Base-by-base conservation (phyloP, 75 land plant species). In the Pinus tabuliformis region DNA sequence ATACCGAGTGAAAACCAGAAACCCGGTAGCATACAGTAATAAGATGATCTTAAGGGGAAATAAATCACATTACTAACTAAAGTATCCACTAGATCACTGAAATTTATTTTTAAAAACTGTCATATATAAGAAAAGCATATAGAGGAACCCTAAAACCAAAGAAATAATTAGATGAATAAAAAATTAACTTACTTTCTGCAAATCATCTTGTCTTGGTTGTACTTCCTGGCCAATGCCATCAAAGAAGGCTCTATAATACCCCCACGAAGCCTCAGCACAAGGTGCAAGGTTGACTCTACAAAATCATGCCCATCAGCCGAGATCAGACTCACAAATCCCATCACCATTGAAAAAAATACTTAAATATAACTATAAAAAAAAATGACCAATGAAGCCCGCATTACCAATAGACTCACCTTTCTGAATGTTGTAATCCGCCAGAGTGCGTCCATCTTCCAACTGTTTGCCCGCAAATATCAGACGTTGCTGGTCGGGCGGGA, bases 201-300 rank as follows among this genome's bases (percentile, higher is more conserved):
- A 45, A 90, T 90, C 92, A 90, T 90, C 78, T 90, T 90, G 21
- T 90, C 91, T 78, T 87, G 90, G 75, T 90, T 91, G 57, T 91
- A 91, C 79, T 91, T 91, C 83, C 88, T 79, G 5, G 91, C 91
- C 71, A 89, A 58, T 30, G 91, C 92, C 90, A 90, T 88, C 28
- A 90, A 71, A 16, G 91, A 88, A 8, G 92, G 92, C 68, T 90
- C 91, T 18, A 90, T 90, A 49, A 88, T 90, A 0, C 91, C 92
- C 56, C 91, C 91, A 36, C 90, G 87, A 33, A 92, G 84, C 77
- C 92, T 86, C 62, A 92, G 81, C 52, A 90, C 94, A 52, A 92
- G 81, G 75, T 92, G 94, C 59, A 92, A 61, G 0, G 92, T 92
- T 14, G 94, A 92, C 26, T 90, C 94, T 91, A 81, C 24, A 71